Evolutionary conservation across 108 stramenopile species (phyloP), one percentile per base, ranked within the genome.

Genomic region (Pseudonitzschia multistriata): DNA sequence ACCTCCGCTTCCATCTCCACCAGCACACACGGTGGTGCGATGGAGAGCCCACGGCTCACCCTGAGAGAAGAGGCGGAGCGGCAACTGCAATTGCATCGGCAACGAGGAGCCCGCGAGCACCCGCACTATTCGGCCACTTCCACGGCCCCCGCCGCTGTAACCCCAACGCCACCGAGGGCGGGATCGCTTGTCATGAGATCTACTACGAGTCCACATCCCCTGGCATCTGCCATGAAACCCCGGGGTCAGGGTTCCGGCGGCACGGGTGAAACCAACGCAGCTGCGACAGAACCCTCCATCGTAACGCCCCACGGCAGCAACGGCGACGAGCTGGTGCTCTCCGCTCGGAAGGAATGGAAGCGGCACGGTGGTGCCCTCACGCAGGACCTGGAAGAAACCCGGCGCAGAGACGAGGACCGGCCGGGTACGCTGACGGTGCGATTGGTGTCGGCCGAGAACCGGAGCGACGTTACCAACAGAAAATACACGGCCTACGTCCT

Each of bases 401-500:
- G 79, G 36, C 59, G 55, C 19, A 61, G 73, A 8, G 29, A 59
- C 14, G 22, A 73, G 52, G n/a, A 36, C 21, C n/a, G 35, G 30
- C 68, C 72, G 25, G 66, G 68, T 11, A 74, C 74, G 4, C 11
- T 73, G n/a, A 57, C 57, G 15, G 84, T 81, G 3, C 81, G 85
- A 25, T 71, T 85, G 27, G 25, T 80, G 10, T 70, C 76, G 5
- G 82, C 85, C 31, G 81, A 78, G 72, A 74, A 72, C 3, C 64
- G 85, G 5, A 24, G 68, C 28, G 88, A 89, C 65, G 63, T 74
- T 17, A 68, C 77, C 5, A 70, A 73, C 11, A 42, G 37, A 14
- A 56, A 73, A 21, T 89, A 76, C 53, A 85, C 85, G 15, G 53
- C 85, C 40, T 90, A 90, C 70, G 52, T 85, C 22, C 39, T 90